Conservation (phyloP, 1,139 yeast genomes). For the Pichia sp. region DNA sequence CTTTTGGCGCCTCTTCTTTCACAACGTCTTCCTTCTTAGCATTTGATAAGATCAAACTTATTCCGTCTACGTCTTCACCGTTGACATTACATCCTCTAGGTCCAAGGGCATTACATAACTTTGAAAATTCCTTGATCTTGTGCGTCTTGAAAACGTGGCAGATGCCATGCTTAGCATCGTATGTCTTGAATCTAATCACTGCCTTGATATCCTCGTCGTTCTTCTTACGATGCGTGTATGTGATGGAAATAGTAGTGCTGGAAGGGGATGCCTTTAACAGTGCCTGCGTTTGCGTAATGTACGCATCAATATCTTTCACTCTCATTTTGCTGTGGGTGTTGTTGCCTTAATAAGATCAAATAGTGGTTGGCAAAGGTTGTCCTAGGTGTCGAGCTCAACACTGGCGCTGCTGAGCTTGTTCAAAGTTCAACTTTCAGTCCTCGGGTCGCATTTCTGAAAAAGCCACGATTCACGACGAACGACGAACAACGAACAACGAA, state of each 20-base stretch:
- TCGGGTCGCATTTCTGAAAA: no score
- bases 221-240: constrained; percentile 30
- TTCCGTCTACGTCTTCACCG: constrained; percentile 15
- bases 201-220: constrained; percentile 14
- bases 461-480: no score
- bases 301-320: constrained; percentile 40
- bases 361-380: neutral
- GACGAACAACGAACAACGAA: no score
- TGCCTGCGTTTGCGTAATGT: constrained; percentile 39
- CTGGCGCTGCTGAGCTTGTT: no score
- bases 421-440: no score
- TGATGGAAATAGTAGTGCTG: constrained; percentile 39
- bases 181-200: constrained; percentile 56
- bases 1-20: neutral
- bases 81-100: constrained; percentile 51
- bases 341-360: no score
- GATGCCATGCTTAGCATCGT: constrained; percentile 63
- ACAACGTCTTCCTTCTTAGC: constrained; percentile 11
- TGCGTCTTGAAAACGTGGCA: constrained; percentile 56
- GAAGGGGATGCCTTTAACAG: constrained; percentile 45
- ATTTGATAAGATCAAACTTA: constrained; percentile 14
- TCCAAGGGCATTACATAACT: constrained; percentile 75
- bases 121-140: constrained; percentile 70
- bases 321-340: constrained; percentile 11
- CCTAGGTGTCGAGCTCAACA: no score